Conservation (phyloP, 1,139 yeast species). For the Pichia sp. region DNA sequence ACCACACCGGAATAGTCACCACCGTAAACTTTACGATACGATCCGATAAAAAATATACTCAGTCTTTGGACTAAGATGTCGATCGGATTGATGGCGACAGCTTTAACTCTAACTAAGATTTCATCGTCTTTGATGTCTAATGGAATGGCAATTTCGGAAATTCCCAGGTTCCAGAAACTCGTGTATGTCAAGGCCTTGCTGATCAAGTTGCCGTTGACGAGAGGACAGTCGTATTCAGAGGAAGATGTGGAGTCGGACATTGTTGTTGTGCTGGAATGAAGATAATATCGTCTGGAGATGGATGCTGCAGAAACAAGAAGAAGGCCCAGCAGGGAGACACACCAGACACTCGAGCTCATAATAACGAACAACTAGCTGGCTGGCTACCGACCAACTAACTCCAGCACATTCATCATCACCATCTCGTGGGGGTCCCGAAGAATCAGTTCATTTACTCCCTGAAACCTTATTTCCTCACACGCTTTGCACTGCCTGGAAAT, state of each 20-base stretch:
- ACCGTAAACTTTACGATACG: constrained; percentile 56
- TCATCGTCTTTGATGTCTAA: constrained; percentile 39
- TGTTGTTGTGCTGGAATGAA: neutral
- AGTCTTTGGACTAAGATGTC: constrained; percentile 48
- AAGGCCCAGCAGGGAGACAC: too few relatives aligned
- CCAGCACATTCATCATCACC: too few relatives aligned
- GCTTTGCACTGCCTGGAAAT: neutral
- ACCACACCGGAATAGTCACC: constrained; percentile 69
- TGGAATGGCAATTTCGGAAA: constrained; percentile 6
- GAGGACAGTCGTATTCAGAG: constrained; percentile 1
- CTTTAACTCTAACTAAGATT: constrained; percentile 55
- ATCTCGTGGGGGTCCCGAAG: too few relatives aligned
- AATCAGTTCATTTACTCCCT: too few relatives aligned
- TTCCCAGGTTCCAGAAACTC: constrained; percentile 10
- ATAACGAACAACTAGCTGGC: too few relatives aligned
- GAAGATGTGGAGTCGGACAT: too few relatives aligned
- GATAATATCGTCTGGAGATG: too few relatives aligned
- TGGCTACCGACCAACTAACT: too few relatives aligned
- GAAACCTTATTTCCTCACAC: too few relatives aligned
- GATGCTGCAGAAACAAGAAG: too few relatives aligned
- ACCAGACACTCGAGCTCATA: too few relatives aligned
- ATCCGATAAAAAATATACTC: constrained; percentile 32
- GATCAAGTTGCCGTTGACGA: neutral
- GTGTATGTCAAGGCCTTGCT: constrained; percentile 15
- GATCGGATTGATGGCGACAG: constrained; percentile 67